Base-by-base conservation (phyloP, 768 basidiomycete genomes). In the Tylopilus sp. region DNA sequence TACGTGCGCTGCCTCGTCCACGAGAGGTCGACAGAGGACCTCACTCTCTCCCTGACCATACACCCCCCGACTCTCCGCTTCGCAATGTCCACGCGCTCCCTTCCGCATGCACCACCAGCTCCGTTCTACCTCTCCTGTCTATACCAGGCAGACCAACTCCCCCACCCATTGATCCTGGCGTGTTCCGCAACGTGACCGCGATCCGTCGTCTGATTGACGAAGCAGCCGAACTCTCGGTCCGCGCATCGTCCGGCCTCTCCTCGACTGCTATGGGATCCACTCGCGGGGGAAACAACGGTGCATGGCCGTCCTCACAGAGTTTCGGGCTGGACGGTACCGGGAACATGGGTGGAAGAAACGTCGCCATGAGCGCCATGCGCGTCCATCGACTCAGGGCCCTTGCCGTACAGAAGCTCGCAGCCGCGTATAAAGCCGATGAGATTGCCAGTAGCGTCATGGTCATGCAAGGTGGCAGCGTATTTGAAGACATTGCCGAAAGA, bases 371-470 rank as follows among this genome's bases (percentile, higher is more conserved):
- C 29, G 85, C 90, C 0, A 88, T 84, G 77, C 81, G 92, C 30
- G 78, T 92, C 37, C 90, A 94, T 65, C 77, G 90, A 46, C 70
- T 95, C 40, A 74, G 92, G 30, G 86, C 82, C 0, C 77, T 93
- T 26, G 92, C 92, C 0, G 89, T 95, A 19, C 87, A 92, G 70
- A 92, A 91, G 66, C 75, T 94, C 36, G 89, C 92, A 1, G 81
- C 85, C 22, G 92, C 92, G 6, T 95, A 95, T 63, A 84, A 85
- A 65, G 78, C 83, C 12, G 92, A 95, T 65, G 92, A 95, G 68
- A 90, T 95, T 62, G 92, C 92, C 2, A 89, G 89, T 1, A 92
- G 89, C 63, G 92, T 95, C 25, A 90, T 94, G 86, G 84, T 95
- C 29, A 95, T 95, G 92, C 92, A 95, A 65, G 91, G 91, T 33